A percentile compares a stretch with the other conserved stretches of the same genome.
phyloP scores from a whole-genome alignment of 805 yeast genomes.

The Saccharomycopsis microspora region DNA sequence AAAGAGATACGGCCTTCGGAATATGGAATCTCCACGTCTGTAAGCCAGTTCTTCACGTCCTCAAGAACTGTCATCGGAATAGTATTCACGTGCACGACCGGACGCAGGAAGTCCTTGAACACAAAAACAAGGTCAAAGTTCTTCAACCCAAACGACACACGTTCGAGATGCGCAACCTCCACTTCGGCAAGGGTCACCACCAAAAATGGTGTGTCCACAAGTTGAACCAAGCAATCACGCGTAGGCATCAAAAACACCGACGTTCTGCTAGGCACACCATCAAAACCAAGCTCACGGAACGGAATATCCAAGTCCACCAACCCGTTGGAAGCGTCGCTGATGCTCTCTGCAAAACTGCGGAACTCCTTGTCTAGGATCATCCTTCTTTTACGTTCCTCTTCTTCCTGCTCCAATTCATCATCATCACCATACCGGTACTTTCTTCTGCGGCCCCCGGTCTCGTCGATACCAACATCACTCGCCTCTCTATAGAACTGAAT shows the following conservation, averaged over 20 bases:
- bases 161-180: conserved; percentile 90
- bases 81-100: conserved; percentile 88
- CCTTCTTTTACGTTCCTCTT: conserved; percentile 91
- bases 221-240: conserved; percentile 89
- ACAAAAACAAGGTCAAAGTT: conserved; percentile 96
- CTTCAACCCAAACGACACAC: conserved; percentile 94
- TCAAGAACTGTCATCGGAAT: conserved; percentile 89
- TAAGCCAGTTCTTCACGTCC: conserved; percentile 90
- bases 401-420: conserved; percentile 96
- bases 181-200: conserved; percentile 87
- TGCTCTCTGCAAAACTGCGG: conserved; percentile 77
- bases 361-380: conserved; percentile 87
- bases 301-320: conserved; percentile 84
- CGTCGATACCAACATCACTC: conserved; percentile 90
- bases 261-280: conserved; percentile 94
- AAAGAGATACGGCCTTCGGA: conserved; percentile 92
- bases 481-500: conserved; percentile 97
- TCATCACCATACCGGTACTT: conserved; percentile 88
- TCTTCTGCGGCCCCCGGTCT: conserved; percentile 90
- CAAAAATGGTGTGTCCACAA: conserved; percentile 89
- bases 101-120: conserved; percentile 77
- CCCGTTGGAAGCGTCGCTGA: conserved; percentile 81
- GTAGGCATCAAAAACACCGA: conserved; percentile 95
- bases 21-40: conserved; percentile 94
- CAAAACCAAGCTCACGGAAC: conserved; percentile 91